Evolutionary conservation across 1,284 basidiomycete genomes (phyloP), one percentile per base, ranked within the genome.

Genomic region (Neotropicomus parvogracilis): DNA sequence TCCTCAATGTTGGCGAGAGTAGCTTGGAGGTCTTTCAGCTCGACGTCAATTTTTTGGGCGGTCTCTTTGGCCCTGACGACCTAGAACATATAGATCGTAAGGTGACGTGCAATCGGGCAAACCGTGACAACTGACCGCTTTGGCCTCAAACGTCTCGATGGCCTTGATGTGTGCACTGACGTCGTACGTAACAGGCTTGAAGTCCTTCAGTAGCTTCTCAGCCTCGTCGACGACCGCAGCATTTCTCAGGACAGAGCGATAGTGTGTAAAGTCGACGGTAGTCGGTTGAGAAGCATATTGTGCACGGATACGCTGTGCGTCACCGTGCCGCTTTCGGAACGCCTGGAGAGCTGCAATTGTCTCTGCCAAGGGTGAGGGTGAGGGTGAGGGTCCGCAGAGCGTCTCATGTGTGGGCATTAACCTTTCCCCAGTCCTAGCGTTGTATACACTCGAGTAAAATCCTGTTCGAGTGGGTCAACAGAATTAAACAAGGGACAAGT

Each of bases 1-100:
- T 95, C 86, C 77, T 98, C 87, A 58, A 99, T 99, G 83, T 99
- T 98, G 62, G 89, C 85, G 55, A 99, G 86, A 32, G 97, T 99
- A 37, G 82, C 83, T 73, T 94, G 88, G 62, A 99, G 87, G 66
- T 93, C 87, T 70, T 88, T 84, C 61, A 99, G 79, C 75, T 99
- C 97, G 52, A 86, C 74, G 59, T 95, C 88, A 63, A 99, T 94
- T 79, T 97, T 94, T 62, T 81, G 71, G 56, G 91, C 84, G 21
- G 94, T 95, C 70, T 90, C 90, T 75, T 94, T 80, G 54, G 97
- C 97, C 64, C 90, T 92, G 53, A 81, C 82, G 54, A 97, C 81
- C 95, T 97, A 60, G 48, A 58, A 17, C 42, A 50, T 28, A 27
- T 47, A 20, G 13, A 35, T 26, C 31, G 40, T 48, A 27, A 49